Conservation (phyloP, 2,329 filamentous ascomycete species). For the Fusarium austroafricanum region DNA sequence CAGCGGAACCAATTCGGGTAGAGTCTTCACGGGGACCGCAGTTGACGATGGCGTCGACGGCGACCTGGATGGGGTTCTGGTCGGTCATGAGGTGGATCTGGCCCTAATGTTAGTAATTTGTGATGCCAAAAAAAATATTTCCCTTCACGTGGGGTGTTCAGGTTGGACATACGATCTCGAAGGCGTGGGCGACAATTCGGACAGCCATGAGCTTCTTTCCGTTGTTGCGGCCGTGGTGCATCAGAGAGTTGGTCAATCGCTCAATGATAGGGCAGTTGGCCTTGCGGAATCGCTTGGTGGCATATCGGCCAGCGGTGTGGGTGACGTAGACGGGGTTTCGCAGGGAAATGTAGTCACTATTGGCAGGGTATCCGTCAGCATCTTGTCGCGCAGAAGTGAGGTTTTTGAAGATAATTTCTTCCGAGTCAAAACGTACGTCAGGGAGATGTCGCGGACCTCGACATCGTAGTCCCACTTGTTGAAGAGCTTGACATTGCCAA, state of each 20-base stretch:
- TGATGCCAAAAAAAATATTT: conserved; percentile 8
- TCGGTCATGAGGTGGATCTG: conserved; percentile 99
- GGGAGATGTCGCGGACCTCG: conserved; percentile 99
- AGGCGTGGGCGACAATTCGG: conserved; percentile 97
- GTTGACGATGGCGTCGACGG: conserved; percentile 99
- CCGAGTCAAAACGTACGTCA: conserved; percentile 77
- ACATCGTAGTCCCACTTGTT: conserved; percentile 99
- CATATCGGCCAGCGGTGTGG: conserved; percentile 98
- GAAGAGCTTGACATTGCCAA: conserved; percentile 95
- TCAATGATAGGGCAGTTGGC: conserved; percentile 99
- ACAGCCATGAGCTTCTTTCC: conserved; percentile 99
- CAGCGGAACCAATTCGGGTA: conserved; percentile 98
- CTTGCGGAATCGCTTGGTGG: conserved; percentile 99
- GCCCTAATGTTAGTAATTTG: conserved; percentile 46
- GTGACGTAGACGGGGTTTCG: conserved; percentile 98
- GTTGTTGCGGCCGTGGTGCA: conserved; percentile 99
- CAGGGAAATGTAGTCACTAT: conserved; percentile 99
- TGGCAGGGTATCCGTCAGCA: conserved; percentile 51
- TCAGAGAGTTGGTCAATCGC: conserved; percentile 99
- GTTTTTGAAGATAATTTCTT: conserved; percentile 26
- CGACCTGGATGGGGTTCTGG: conserved; percentile 99
- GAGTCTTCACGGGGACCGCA: conserved; percentile 99
- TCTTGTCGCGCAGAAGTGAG: conserved; percentile 30
- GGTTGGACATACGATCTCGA: conserved; percentile 90
- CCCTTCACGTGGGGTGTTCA: conserved; percentile 6